Percentiles rank a stretch among this genome's conserved stretches.
phyloP scores from a whole-genome alignment of 306 rosid species.

The Arachis stenosperma region DNA sequence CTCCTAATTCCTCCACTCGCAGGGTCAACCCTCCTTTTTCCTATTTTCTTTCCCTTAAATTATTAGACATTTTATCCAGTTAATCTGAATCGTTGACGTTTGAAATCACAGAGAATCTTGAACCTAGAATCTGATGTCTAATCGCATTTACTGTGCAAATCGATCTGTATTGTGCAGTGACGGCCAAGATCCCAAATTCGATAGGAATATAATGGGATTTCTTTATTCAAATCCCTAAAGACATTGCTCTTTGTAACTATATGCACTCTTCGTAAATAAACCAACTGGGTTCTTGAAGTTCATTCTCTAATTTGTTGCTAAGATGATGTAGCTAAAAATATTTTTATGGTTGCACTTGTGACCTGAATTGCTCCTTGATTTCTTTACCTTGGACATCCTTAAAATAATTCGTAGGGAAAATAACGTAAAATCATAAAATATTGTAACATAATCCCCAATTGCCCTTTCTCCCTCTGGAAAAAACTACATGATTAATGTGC shows the following conservation, averaged over 20 bases:
- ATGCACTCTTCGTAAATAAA: neutral
- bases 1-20: slow-evolving; percentile 89
- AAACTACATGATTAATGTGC: slow-evolving; percentile 1
- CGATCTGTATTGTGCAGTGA: neutral
- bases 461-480: slow-evolving; percentile 1
- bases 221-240: neutral
- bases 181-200: neutral
- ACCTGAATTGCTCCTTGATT: slow-evolving; percentile 10
- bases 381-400: neutral
- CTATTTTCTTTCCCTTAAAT: neutral
- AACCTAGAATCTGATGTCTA: neutral
- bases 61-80: slow-evolving; percentile 30
- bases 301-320: slow-evolving; percentile 3
- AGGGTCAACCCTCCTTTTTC: slow-evolving; percentile 50
- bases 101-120: neutral
- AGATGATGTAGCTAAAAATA: neutral
- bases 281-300: neutral
- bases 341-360: slow-evolving; percentile 14
- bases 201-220: neutral
- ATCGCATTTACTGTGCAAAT: neutral
- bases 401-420: neutral
- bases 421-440: neutral
- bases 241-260: neutral
- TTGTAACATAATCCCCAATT: neutral
- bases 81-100: neutral